Evolutionary conservation across 176 grass and related monocot species (phyloP), one percentile per base, ranked within the genome.

Genomic region (Thalia dealbata): DNA sequence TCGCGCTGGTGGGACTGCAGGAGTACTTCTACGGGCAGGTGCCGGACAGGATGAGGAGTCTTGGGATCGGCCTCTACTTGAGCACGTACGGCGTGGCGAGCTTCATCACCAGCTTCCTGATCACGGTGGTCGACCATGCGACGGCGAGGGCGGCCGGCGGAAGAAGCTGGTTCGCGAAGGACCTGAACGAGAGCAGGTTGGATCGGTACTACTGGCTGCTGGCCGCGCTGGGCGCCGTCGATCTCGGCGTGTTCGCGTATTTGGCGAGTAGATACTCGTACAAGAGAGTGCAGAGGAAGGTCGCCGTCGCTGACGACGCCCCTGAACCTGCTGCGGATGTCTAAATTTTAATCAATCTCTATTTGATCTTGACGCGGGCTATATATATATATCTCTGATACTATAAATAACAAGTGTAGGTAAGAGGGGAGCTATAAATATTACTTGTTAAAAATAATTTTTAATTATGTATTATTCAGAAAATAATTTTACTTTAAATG

Each of bases 11-110:
- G 0, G 92, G 92, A 0, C 81, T 96, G 3, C 92, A 96, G 66
- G 92, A 96, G 71, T 96, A 96, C 71, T 96, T 96, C 77, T 96
- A 96, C 74, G 84, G 85, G 15, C 92, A 96, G 83, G 86, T 91
- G 16, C 92, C 92, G 0, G 92, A 91, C 46, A 82, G 44, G 18
- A 96, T 96, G 92, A 80, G 92, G 73, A 96, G 92, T 42, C 67
- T 91, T 3, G 92, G 92, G 18, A 89, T 96, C 21, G 88, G 79
- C 13, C 66, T 96, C 0, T 96, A 96, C 82, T 74, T 91, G 1
- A 89, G 88, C 63, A 86, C 91, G 10, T 54, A 91, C 26, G 92
- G 92, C 0, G 92, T 77, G n/a, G 81, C 83, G 7, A 91, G 73
- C 75, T 96, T 96, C 71, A 63, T 91, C 3, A 91, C 86, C 70